Evolutionary conservation across 768 basidiomycete genomes (phyloP).

Genomic region (Rhizopogon vesiculosus): DNA sequence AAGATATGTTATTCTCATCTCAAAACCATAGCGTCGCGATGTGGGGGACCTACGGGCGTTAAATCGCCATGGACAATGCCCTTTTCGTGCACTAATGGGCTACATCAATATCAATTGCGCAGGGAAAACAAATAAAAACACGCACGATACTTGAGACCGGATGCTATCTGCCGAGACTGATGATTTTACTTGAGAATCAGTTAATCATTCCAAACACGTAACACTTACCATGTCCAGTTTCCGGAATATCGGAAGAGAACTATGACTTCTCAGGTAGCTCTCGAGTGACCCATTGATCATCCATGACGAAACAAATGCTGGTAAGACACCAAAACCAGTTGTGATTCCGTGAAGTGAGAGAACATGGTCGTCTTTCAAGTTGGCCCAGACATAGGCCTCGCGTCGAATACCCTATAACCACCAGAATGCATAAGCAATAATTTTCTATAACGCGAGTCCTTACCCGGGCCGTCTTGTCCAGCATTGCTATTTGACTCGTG

Average conservation of each 20-base stretch:
- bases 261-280: constrained; percentile 19
- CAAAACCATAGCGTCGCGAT: not conserved
- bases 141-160: constrained; percentile 19
- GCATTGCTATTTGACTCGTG: not conserved
- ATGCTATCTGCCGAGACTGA: constrained; percentile 20
- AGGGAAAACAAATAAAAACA: not conserved
- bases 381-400: constrained; percentile 27
- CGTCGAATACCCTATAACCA: constrained; percentile 16
- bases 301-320: constrained; percentile 32
- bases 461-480: not conserved
- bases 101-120: not conserved
- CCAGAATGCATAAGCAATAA: not conserved
- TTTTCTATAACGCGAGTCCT: not conserved
- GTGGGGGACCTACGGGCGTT: constrained; percentile 24
- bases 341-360: constrained; percentile 25
- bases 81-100: constrained; percentile 12
- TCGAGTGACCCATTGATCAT: constrained; percentile 25
- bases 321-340: constrained; percentile 20
- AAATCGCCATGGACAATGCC: constrained; percentile 35
- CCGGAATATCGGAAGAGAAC: constrained; percentile 5
- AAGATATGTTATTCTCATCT: not conserved
- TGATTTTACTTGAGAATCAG: not conserved
- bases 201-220: too few relatives aligned
- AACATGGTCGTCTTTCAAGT: constrained; percentile 25
- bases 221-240: constrained; percentile 15